Conservation (phyloP, 2,329 filamentous ascomycete genomes). For the Sclerotinia sclerotiorum region DNA sequence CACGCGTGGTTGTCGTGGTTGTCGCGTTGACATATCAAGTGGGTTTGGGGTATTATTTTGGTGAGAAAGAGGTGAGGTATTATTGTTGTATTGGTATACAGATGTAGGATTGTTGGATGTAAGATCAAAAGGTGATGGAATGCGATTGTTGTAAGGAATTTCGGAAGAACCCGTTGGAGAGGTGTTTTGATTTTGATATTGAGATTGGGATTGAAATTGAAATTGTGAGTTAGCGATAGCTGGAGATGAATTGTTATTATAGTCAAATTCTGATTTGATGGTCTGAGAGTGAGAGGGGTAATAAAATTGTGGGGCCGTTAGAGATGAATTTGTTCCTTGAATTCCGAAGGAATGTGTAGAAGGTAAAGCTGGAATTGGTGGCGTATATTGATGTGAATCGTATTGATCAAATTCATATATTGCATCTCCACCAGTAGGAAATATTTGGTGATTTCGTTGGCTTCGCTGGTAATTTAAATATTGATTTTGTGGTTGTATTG, state of each 20-base stretch:
- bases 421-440: neutral
- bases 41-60: neutral
- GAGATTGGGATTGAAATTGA: neutral
- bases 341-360: constrained; percentile 29
- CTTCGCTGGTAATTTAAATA: constrained; percentile 33
- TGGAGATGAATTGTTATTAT: constrained; percentile 7
- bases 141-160: neutral
- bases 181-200: neutral
- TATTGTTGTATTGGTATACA: neutral
- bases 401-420: constrained; percentile 28
- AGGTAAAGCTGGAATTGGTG: constrained; percentile 37
- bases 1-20: constrained; percentile 9
- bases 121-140: neutral
- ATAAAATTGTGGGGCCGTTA: constrained; percentile 11
- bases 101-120: constrained; percentile 9
- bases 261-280: constrained; percentile 25
- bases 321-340: constrained; percentile 13
- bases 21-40: constrained; percentile 9
- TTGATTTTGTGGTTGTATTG: constrained; percentile 24
- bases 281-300: constrained; percentile 18
- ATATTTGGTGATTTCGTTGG: constrained; percentile 29
- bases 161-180: neutral
- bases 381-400: constrained; percentile 33
- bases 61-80: constrained; percentile 26
- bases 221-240: neutral